phyloP scores from a whole-genome alignment of 768 basidiomycete species.

The Trametes cinnabarina region DNA sequence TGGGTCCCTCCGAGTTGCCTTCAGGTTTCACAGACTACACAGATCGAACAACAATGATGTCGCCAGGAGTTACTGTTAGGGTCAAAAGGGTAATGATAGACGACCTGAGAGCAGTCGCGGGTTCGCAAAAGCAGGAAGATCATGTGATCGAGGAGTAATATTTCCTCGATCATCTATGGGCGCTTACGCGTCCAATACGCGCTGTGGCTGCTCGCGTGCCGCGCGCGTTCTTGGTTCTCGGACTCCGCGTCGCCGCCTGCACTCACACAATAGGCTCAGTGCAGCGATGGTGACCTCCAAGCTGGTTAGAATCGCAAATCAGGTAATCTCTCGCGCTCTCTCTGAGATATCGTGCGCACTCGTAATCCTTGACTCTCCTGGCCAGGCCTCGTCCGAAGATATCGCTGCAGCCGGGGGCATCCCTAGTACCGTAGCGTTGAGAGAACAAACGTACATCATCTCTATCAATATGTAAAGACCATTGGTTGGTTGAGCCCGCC shows the following conservation, averaged over 20 bases:
- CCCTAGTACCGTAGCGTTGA: background rate
- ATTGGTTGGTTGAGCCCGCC: too few species aligned
- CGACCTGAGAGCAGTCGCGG: background rate
- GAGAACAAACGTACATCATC: background rate
- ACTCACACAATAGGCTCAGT: too few species aligned
- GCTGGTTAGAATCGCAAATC: background rate
- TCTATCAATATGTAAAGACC: too few species aligned
- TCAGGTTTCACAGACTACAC: too few species aligned
- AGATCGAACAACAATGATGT: too few species aligned
- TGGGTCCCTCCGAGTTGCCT: too few species aligned
- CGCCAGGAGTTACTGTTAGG: too few species aligned
- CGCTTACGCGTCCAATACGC: background rate
- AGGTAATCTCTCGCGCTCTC: background rate
- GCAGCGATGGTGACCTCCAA: background rate
- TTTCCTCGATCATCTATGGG: constrained; percentile 11
- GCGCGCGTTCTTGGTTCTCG: background rate
- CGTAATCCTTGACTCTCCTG: background rate
- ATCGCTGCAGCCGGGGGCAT: background rate
- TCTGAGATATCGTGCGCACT: too few species aligned
- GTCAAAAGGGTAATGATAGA: background rate
- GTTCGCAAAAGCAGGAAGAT: constrained; percentile 7
- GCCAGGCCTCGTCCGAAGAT: background rate
- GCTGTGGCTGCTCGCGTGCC: background rate
- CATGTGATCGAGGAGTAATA: constrained; percentile 13
- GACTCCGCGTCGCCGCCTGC: too few species aligned